These are phyloP conservation scores for Thalassiosira gravida DNA, from an alignment of 352 stramenopile genomes.

Conservation along the genomic window DNA sequence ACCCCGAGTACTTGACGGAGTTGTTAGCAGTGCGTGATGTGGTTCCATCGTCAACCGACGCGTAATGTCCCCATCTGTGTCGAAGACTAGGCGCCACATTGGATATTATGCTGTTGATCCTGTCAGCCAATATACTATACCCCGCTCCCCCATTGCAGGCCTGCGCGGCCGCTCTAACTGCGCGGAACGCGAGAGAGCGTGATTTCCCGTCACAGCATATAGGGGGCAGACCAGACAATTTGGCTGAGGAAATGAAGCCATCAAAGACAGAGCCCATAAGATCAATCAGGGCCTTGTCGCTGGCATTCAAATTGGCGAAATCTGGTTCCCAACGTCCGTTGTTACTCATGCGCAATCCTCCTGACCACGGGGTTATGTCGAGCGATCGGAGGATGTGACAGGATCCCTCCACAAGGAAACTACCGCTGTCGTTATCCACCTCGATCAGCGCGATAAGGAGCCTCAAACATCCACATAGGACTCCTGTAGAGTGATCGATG, in stretches of 20 bases:
- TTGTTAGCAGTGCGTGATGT: slow-evolving; percentile 21
- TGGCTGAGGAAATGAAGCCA: slow-evolving; percentile 76
- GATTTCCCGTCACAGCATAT: slow-evolving; percentile 76
- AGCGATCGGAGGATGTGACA: slow-evolving; percentile 61
- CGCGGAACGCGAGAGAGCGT: background rate
- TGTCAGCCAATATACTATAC: slow-evolving; percentile 71
- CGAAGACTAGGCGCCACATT: slow-evolving; percentile 70
- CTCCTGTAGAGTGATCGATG: slow-evolving; percentile 75
- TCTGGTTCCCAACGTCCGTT: slow-evolving; percentile 12
- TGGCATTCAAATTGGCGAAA: slow-evolving; percentile 19
- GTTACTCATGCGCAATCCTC: slow-evolving; percentile 11
- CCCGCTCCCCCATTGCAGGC: slow-evolving; percentile 64
- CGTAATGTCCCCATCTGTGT: slow-evolving; percentile 76
- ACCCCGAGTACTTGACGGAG: slow-evolving; percentile 86
- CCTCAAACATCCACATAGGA: slow-evolving; percentile 83
- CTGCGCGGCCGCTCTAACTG: slow-evolving; percentile 38
- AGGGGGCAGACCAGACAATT: slow-evolving; percentile 54
- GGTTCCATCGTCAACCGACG: slow-evolving; percentile 41
- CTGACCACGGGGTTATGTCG: slow-evolving; percentile 66
- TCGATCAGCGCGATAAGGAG: slow-evolving; percentile 79
- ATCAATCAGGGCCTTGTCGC: slow-evolving; percentile 72
- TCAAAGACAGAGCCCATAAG: slow-evolving; percentile 87
- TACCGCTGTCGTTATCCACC: slow-evolving; percentile 10
- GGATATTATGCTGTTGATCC: slow-evolving; percentile 76
- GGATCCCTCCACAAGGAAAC: slow-evolving; percentile 65